phyloP scores from a whole-genome alignment of 345 rosid species.

The Lepidium didymum region DNA sequence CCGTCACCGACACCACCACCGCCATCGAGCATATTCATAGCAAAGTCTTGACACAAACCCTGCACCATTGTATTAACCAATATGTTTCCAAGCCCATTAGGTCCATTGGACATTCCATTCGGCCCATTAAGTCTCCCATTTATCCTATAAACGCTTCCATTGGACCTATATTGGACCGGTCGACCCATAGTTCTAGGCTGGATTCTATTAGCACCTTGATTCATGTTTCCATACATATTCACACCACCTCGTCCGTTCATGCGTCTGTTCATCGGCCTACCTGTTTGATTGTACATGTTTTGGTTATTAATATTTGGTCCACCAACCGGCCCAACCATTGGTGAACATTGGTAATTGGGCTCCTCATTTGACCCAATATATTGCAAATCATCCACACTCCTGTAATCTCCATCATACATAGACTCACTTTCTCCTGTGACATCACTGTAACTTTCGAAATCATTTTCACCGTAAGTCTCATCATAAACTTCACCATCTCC shows the following conservation, averaged over 20 bases:
- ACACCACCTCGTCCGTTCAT: conserved; percentile 14
- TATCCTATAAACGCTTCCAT: background rate
- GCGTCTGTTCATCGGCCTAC: background rate
- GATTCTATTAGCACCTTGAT: background rate
- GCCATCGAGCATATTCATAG: conserved; percentile 15
- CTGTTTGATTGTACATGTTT: conserved; percentile 6
- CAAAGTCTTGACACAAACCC: conserved; percentile 9
- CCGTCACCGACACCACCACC: conserved; percentile 1
- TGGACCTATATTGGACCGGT: background rate
- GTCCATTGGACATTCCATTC: background rate
- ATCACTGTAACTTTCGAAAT: conserved; percentile 10
- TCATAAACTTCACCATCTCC: conserved; percentile 9
- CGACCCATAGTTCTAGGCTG: conserved; percentile 4
- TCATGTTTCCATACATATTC: conserved; percentile 10
- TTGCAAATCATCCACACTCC: background rate
- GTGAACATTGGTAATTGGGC: background rate
- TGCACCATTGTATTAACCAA: conserved; percentile 18
- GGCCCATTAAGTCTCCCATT: background rate
- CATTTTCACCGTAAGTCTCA: conserved; percentile 11
- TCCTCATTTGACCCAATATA: background rate
- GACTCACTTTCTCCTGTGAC: conserved; percentile 10
- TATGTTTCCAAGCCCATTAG: background rate
- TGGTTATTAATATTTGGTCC: conserved; percentile 1
- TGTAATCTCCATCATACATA: conserved; percentile 14
- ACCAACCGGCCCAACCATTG: conserved; percentile 5